These are phyloP conservation scores for Trypanosoma scelopori DNA, from an alignment of 208 protist genomes.

Conservation along the genomic window DNA sequence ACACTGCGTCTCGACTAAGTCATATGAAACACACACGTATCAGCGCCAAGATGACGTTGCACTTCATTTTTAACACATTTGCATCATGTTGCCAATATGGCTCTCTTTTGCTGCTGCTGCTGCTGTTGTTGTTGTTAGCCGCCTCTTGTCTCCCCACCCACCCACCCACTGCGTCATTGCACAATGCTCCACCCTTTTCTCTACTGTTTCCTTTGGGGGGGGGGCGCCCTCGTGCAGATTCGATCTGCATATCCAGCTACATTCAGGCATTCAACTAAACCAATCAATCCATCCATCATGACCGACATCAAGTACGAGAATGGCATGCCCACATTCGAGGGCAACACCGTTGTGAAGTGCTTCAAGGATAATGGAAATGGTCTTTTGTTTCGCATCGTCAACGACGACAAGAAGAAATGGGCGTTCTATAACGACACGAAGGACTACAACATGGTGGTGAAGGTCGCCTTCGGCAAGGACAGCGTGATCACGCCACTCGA, in stretches of 20 bases:
- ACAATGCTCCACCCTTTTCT: background rate
- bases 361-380: conserved; percentile 85
- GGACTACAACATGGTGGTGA: conserved; percentile 75
- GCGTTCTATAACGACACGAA: conserved; percentile 86
- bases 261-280: too few relatives aligned
- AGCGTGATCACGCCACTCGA: conserved; percentile 60
- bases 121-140: background rate
- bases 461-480: conserved; percentile 74
- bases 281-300: conserved; percentile 34
- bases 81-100: too few relatives aligned
- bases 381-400: conserved; percentile 80
- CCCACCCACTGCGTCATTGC: too few relatives aligned
- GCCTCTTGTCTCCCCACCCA: background rate
- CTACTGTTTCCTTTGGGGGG: background rate
- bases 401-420: conserved; percentile 76
- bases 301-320: conserved; percentile 67
- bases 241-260: too few relatives aligned
- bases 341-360: conserved; percentile 62
- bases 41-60: too few relatives aligned
- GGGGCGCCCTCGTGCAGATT: too few relatives aligned
- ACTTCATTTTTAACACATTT: too few relatives aligned
- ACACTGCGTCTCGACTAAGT: conserved; percentile 7
- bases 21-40: background rate
- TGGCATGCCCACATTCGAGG: conserved; percentile 53
- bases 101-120: too few relatives aligned